These are phyloP conservation scores for Solanum aculeatissimum DNA, from an alignment of 305 asterid genomes.

Conservation along the genomic window DNA sequence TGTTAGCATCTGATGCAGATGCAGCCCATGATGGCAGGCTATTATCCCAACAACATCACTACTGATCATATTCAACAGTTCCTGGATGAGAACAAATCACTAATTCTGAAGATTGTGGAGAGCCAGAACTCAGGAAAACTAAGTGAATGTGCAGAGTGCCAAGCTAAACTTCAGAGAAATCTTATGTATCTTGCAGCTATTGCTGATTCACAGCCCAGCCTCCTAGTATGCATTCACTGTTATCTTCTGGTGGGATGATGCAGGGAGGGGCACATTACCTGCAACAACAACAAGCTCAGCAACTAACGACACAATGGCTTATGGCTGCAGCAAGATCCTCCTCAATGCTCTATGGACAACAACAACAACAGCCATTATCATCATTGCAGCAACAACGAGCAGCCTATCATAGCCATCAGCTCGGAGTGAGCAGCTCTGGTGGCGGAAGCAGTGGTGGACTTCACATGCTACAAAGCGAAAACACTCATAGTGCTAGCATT, in stretches of 20 bases:
- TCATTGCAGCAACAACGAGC: constrained; percentile 34
- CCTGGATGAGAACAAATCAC: constrained; percentile 85
- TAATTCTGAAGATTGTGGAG: constrained; percentile 90
- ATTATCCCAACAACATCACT: constrained; percentile 66
- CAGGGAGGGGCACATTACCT: constrained; percentile 31
- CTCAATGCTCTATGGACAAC: constrained; percentile 35
- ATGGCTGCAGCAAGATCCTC: constrained; percentile 35
- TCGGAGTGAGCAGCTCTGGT: constrained; percentile 26
- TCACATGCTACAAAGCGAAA: constrained; percentile 31
- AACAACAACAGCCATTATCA: constrained; percentile 22
- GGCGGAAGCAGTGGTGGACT: constrained; percentile 20
- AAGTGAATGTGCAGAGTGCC: constrained; percentile 86
- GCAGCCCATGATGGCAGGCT: constrained; percentile 86
- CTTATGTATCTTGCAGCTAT: constrained; percentile 96
- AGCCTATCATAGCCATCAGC: constrained; percentile 24
- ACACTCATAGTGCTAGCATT: constrained; percentile 11
- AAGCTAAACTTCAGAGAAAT: constrained; percentile 82
- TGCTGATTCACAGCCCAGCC: constrained; percentile 98
- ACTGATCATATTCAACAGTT: constrained; percentile 68
- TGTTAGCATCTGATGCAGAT: constrained; percentile 67
- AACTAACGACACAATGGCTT: constrained; percentile 28
- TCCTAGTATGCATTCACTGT: constrained; percentile 62
- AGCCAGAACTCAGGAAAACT: constrained; percentile 87
- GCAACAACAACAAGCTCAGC: constrained; percentile 38
- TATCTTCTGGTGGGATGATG: constrained; percentile 25